Evolutionary conservation across 176 grass and related monocot genomes (phyloP).

Genomic region (Carex parvula): DNA sequence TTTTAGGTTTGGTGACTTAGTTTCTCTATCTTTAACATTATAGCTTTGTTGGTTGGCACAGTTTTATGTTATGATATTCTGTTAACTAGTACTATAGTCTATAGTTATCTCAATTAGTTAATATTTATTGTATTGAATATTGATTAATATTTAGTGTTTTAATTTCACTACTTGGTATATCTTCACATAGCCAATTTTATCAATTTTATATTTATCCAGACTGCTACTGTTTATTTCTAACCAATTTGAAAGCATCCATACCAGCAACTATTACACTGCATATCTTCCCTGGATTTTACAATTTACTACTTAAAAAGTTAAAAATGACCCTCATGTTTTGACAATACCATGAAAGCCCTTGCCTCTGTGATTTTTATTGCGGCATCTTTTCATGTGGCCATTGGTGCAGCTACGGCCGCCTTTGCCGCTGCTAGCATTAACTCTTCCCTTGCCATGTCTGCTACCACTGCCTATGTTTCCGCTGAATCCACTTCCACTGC

Average conservation of each 20-base stretch:
- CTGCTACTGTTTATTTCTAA: too few species aligned
- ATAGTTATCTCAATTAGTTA: constrained; percentile 8
- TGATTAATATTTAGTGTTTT: not conserved
- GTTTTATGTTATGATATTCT: not conserved
- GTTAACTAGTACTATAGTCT: constrained; percentile 1
- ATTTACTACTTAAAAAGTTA: too few species aligned
- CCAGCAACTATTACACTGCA: too few species aligned
- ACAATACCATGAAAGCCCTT: not conserved
- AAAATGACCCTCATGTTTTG: not conserved
- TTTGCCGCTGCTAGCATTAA: too few species aligned
- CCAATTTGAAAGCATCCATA: too few species aligned
- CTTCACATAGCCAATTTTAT: too few species aligned
- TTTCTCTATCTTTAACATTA: constrained; percentile 11
- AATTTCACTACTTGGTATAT: too few species aligned
- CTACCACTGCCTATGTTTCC: not conserved
- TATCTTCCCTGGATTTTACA: too few species aligned
- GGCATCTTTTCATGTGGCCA: not conserved
- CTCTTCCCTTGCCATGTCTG: not conserved
- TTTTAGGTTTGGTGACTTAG: not conserved
- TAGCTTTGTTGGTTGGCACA: not conserved
- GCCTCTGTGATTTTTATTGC: constrained; percentile 7
- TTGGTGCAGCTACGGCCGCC: not conserved
- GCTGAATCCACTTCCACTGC: not conserved
- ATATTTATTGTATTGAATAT: not conserved
- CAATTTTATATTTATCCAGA: too few species aligned